Evolutionary conservation across 768 basidiomycete genomes (phyloP), one percentile per base, ranked within the genome.

Genomic region (Podaxis sp.): DNA sequence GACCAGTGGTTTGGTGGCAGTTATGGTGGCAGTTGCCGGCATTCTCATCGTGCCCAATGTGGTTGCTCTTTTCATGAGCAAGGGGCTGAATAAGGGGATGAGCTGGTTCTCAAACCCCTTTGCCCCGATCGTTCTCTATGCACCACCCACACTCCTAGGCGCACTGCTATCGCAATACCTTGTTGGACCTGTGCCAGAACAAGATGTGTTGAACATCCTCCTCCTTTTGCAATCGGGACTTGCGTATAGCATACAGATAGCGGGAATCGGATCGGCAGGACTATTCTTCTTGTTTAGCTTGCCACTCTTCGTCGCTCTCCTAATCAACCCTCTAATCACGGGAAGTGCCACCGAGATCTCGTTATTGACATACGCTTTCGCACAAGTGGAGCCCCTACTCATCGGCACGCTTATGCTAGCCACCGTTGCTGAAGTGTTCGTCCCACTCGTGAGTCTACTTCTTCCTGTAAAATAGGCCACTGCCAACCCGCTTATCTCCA

Each of bases 91-190:
- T 7, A 89, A 84, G 73, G 81, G 85, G 0, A 84, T 96, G 84
- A 91, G 90, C 68, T 98, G 95, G 95, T 97, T 93, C 74, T 79
- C 83, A 15, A 83, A 80, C 46, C 91, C 92, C 64, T 82, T 87
- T 66, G 80, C 84, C 11, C 81, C 84, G 1, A 65, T 96, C 8
- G 69, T 81, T 22, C 74, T 97, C 22, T 99, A 93, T 69, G 90
- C 82, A 2, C 91, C 93, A 13, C 82, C 91, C 2, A 85, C 87
- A 0, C 69, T 93, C 13, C 75, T 90, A 13, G 92, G 90, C 44
- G 80, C 80, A 30, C 77, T 93, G 28, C 62, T 81, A 12, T 84
- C 85, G 0, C 93, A 94, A 72, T 75, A 86, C 54, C 67, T 87
- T 49, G 67, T 87, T 44, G 78, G 84, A 51, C 74, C 79, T 59